phyloP scores from a whole-genome alignment of 495 filamentous ascomycete genomes.

The Elaphomyces granulatus region DNA sequence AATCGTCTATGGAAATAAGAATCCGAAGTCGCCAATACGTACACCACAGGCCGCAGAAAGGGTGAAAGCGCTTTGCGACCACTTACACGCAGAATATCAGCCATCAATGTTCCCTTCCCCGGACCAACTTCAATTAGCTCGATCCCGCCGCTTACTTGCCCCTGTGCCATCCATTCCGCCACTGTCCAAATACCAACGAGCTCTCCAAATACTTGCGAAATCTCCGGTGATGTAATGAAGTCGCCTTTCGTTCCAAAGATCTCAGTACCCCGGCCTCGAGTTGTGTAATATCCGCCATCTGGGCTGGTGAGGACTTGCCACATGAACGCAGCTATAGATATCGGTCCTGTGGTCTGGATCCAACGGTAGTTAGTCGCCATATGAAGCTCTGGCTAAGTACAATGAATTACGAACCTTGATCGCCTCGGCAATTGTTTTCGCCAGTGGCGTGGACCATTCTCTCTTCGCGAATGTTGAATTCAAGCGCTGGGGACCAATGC shows the following conservation, averaged over 20 bases:
- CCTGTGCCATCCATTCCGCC: conserved; percentile 90
- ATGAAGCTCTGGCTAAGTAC: neutral
- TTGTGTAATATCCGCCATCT: conserved; percentile 88
- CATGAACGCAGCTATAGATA: conserved; percentile 90
- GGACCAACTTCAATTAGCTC: conserved; percentile 89
- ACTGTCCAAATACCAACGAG: conserved; percentile 88
- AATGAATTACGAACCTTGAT: conserved; percentile 46
- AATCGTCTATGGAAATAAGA: conserved; percentile 47
- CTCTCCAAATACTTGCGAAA: conserved; percentile 94
- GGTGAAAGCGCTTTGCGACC: neutral
- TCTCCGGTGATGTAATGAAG: conserved; percentile 94
- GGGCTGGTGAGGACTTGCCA: conserved; percentile 91
- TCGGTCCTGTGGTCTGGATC: conserved; percentile 70
- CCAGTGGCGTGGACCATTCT: conserved; percentile 82
- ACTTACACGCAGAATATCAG: conserved; percentile 79
- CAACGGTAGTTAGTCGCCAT: conserved; percentile 1
- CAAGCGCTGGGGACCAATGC: conserved; percentile 15
- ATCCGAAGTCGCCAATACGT: neutral
- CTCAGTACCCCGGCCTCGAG: conserved; percentile 46
- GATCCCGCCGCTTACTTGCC: conserved; percentile 50
- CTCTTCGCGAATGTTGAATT: conserved; percentile 28
- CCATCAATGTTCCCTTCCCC: conserved; percentile 91
- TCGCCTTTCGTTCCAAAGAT: conserved; percentile 86
- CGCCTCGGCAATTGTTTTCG: conserved; percentile 66
- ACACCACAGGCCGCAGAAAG: neutral